Evolutionary conservation across 2,329 filamentous ascomycete species (phyloP).

Genomic region (Ophiocordyceps camponoti-leonardi): DNA sequence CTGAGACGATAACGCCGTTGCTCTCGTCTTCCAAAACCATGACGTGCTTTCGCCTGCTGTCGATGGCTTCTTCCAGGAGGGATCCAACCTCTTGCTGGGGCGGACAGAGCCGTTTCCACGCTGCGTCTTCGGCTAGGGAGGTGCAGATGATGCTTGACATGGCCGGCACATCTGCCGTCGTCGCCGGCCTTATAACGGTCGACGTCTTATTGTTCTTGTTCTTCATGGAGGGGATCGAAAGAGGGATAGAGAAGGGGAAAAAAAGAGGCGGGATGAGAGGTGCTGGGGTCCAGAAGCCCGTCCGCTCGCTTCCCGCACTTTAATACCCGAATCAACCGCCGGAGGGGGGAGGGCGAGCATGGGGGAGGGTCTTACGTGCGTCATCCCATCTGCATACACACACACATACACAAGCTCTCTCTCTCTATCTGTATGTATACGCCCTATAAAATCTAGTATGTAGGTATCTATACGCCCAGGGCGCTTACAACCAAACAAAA

Average conservation of each 20-base stretch:
- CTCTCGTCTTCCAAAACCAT: conserved; percentile 1
- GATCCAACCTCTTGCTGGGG: background rate
- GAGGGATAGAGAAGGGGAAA: too few species aligned
- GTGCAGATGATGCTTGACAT: conserved; percentile 4
- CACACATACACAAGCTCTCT: background rate
- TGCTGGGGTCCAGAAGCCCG: too few species aligned
- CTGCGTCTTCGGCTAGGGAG: conserved; percentile 4
- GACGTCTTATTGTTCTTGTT: background rate
- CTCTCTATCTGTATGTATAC: too few species aligned
- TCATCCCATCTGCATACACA: background rate
- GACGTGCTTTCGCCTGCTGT: conserved; percentile 1
- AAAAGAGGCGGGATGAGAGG: too few species aligned
- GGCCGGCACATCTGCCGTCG: conserved; percentile 5
- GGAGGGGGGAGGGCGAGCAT: too few species aligned
- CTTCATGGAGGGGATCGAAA: conserved; percentile 1
- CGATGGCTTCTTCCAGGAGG: background rate
- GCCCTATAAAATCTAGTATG: too few species aligned
- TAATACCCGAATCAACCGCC: background rate
- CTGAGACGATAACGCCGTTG: conserved; percentile 1
- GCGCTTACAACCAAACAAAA: too few species aligned
- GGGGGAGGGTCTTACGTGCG: background rate
- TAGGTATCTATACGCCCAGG: too few species aligned
- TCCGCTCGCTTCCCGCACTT: background rate
- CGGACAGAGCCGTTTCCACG: conserved; percentile 4
- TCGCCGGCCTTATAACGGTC: conserved; percentile 2